These are phyloP conservation scores for Lentinula novae-zelandiae DNA, from an alignment of 1,284 basidiomycete genomes.

Conservation along the genomic window DNA sequence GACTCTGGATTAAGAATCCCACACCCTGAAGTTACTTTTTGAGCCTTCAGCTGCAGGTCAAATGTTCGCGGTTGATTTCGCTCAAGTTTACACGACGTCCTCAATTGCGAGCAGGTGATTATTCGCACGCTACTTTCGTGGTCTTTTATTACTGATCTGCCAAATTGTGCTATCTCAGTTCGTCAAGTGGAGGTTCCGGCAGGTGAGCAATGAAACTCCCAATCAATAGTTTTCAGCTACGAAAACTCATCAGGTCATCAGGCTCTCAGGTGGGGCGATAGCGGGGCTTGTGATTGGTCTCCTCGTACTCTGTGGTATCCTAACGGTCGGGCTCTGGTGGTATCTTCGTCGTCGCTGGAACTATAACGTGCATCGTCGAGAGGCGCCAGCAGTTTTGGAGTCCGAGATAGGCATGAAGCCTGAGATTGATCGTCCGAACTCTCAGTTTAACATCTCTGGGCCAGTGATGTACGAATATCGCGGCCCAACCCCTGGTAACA, in stretches of 20 bases:
- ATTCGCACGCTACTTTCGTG: neutral
- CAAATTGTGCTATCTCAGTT: neutral
- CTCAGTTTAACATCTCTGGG: neutral
- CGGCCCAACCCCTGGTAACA: neutral
- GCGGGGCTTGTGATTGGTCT: constrained; percentile 23
- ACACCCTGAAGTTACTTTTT: constrained; percentile 27
- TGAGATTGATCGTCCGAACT: neutral
- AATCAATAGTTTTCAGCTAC: constrained; percentile 1
- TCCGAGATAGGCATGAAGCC: neutral
- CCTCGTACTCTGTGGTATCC: constrained; percentile 14
- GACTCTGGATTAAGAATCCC: constrained; percentile 20
- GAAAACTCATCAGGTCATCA: neutral
- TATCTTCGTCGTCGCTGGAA: constrained; percentile 18
- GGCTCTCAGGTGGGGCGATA: constrained; percentile 20
- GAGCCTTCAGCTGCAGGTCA: constrained; percentile 21
- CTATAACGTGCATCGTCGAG: neutral
- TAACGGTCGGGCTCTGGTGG: constrained; percentile 16
- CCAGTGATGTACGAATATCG: constrained; percentile 5
- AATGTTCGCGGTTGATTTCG: constrained; percentile 34
- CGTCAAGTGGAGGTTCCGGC: neutral
- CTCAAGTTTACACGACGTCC: constrained; percentile 29
- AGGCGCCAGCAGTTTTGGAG: neutral
- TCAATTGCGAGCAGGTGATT: constrained; percentile 8
- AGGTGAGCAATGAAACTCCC: neutral
- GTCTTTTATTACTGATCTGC: neutral